Base-by-base conservation (phyloP, 2,329 filamentous ascomycete species). In the Lasiodiplodia hormozganensis region DNA sequence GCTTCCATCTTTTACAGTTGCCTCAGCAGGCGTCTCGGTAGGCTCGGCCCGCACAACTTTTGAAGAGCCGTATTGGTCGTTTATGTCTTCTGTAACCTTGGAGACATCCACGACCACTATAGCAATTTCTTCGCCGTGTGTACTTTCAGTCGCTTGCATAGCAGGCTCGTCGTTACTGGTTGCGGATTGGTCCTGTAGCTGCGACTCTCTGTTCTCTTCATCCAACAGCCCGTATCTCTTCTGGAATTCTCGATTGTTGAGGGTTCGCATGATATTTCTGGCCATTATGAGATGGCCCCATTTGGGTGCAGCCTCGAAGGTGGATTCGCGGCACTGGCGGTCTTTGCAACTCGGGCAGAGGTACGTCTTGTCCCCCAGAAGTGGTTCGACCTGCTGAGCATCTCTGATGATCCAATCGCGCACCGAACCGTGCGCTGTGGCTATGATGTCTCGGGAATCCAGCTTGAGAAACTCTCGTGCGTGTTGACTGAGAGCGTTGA, bases 201-300 rank as follows among this genome's bases (percentile, higher is more conserved):
- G 7, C 12, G 3, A 2, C 51, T 51, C 2, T 51, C 14, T 2
- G 0, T 51, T 23, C 4, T 23, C 47, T 0, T 16, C 12, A 51
- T 51, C 23, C 16, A 53, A 10, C 3, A 25, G 1, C 1, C 5
- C 4, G 47, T 62, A 23, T 6, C 14, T n/a, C 11, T 16, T 28
- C 28, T 62, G 57, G 28, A 62, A 62, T 11, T 14, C 7, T 6
- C n/a, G 36, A 18, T 28, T 47, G 12, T 62, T 62, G 3, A 62
- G 57, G 1, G 57, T 62, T 2, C n/a, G 38, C 57, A 62, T 47
- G 16, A 62, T 62, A 6, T 28, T 7, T 4, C 11, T 25, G 2
- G 57, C 57, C 57, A 62, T 47, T 12, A 25, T n/a, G 2, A 62
- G 21, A 38, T 62, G 57, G 16, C 57, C 57, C 18, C 28, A 31